Evolutionary conservation across 306 rosid species (phyloP).

Genomic region (Sicyos baderoa): DNA sequence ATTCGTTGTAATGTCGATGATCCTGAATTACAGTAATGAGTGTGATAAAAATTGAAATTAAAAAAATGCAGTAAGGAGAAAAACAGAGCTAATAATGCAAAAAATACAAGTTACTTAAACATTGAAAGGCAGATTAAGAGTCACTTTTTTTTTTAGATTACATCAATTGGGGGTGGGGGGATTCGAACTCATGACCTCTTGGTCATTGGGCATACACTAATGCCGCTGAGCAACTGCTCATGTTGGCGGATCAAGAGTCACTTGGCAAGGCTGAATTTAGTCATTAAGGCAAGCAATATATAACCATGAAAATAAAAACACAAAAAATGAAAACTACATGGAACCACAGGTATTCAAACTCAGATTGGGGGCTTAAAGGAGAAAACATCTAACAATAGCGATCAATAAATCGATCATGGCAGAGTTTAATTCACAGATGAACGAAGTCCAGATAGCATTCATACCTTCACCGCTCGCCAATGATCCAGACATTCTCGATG

Average conservation of each 20-base stretch:
- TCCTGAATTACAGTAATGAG: neutral
- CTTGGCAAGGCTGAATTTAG: neutral
- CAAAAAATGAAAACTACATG: neutral
- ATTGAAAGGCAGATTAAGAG: neutral
- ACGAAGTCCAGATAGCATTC: slow-evolving; percentile 20
- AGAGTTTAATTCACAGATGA: neutral
- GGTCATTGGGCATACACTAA: too few species aligned
- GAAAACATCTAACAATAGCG: too few species aligned
- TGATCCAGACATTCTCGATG: slow-evolving; percentile 97
- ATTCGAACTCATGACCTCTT: too few species aligned
- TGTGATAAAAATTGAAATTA: neutral
- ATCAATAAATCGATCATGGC: neutral
- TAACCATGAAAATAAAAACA: neutral
- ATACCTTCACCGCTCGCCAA: slow-evolving; percentile 92
- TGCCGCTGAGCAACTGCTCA: too few species aligned
- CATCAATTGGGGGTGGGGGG: too few species aligned
- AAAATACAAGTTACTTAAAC: neutral
- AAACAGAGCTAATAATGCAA: neutral
- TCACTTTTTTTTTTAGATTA: too few species aligned
- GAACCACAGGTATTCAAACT: neutral
- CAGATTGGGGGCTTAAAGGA: too few species aligned
- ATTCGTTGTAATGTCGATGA: neutral
- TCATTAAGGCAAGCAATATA: neutral
- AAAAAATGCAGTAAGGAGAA: neutral
- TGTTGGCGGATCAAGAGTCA: neutral